phyloP scores from a whole-genome alignment of 371 early-diverging fungal species.

The Rhizopus sp. region DNA sequence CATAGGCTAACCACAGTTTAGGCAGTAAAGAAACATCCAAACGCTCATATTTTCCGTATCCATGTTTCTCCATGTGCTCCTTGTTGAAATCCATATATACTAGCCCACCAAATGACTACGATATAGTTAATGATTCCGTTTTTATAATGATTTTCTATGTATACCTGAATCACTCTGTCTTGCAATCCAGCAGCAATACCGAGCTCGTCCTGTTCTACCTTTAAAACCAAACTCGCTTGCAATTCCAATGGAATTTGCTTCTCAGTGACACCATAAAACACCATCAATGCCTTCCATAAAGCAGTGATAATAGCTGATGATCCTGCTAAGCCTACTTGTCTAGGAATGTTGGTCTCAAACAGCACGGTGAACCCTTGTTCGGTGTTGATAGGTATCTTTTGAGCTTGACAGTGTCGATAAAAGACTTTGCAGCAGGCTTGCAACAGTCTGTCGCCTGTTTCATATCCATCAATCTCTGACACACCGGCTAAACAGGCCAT shows the following conservation, averaged over 20 bases:
- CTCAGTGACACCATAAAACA: constrained; percentile 45
- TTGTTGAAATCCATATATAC: constrained; percentile 72
- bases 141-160: neutral
- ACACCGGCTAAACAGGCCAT: constrained; percentile 37
- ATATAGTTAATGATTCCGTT: neutral
- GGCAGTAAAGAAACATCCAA: constrained; percentile 47
- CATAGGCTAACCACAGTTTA: constrained; percentile 58
- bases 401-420: constrained; percentile 42
- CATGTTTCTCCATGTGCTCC: constrained; percentile 54
- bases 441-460: constrained; percentile 59
- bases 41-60: constrained; percentile 58
- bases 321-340: constrained; percentile 77
- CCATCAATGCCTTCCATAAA: constrained; percentile 54
- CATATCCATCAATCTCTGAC: constrained; percentile 58
- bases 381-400: constrained; percentile 38
- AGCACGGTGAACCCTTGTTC: constrained; percentile 54
- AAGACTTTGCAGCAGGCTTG: constrained; percentile 67
- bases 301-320: constrained; percentile 69
- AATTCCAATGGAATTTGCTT: constrained; percentile 49
- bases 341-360: constrained; percentile 68
- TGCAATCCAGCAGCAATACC: constrained; percentile 70
- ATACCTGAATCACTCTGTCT: constrained; percentile 70
- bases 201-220: constrained; percentile 64
- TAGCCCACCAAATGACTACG: constrained; percentile 56
- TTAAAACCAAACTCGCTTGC: constrained; percentile 61